phyloP scores from a whole-genome alignment of 164 flowering plant species.

The Macadamia tetraphylla region DNA sequence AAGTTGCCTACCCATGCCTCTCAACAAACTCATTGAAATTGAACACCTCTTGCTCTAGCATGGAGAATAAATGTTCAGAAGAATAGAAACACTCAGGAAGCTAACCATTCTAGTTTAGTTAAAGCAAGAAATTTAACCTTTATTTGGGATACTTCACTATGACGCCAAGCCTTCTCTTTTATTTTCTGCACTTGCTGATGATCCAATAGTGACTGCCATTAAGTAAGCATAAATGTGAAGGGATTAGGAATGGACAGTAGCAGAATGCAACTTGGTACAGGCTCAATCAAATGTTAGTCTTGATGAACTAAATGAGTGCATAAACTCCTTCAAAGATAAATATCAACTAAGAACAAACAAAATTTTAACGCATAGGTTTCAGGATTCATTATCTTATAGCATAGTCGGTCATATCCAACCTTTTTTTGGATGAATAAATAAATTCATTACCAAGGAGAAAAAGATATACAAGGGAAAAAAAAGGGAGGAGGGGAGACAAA shows the following conservation, averaged over 20 bases:
- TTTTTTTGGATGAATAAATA: constrained; percentile 7
- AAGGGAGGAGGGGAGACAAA: no score
- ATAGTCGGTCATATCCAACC: constrained; percentile 78
- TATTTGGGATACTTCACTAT: constrained; percentile 36
- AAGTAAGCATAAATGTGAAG: constrained; percentile 1
- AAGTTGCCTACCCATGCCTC: constrained; percentile 54
- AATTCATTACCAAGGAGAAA: no score
- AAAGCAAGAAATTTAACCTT: constrained; percentile 35
- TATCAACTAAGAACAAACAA: no score
- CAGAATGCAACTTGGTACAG: no score
- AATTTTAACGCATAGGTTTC: neutral
- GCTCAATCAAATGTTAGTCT: no score
- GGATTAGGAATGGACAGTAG: neutral
- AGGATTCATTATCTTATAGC: constrained; percentile 43
- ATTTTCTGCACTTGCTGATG: constrained; percentile 51
- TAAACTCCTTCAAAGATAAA: no score
- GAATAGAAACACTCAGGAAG: neutral
- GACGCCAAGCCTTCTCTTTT: constrained; percentile 42
- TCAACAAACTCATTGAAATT: constrained; percentile 72
- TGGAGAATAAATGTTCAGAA: neutral
- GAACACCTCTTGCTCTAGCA: constrained; percentile 55
- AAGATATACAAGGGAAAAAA: no score
- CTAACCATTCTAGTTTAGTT: neutral
- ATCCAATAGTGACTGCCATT: constrained; percentile 55
- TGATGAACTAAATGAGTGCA: no score